Evolutionary conservation across 352 stramenopile species (phyloP), one percentile per base, ranked within the genome.

Genomic region (Globisporangium parvum): DNA sequence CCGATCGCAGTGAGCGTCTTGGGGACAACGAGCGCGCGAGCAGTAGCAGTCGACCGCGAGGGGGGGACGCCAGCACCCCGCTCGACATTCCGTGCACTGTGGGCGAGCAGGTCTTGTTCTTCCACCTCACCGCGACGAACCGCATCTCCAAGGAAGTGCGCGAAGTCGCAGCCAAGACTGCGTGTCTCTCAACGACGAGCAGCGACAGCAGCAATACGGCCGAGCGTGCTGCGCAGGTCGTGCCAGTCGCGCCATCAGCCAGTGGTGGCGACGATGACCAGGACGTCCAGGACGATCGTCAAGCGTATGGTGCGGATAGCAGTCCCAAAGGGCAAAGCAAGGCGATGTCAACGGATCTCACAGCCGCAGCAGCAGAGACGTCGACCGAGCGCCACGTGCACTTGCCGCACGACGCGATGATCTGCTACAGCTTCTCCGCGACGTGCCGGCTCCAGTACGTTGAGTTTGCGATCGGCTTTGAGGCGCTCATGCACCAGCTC

Each of bases 401-500:
- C 41, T 55, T 94, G 39, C 69, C 78, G 5, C 79, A 71, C 47
- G 82, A 93, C 57, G 81, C 80, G 24, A 88, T 91, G 71, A 90
- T 94, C 55, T 93, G 80, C 66, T 94, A 91, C 61, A 86, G 70
- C 66, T 94, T 94, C 50, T 67, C 75, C 18, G 44, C 59, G 18
- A 75, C 55, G 31, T 70, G 55, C 28, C 57, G 55, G 31, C 60
- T 94, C 8, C 82, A 94, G 58, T 93, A 94, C 66, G 67, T 94
- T 50, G 85, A 94, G 66, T 93, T 92, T 58, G 85, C 85, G 10
- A 91, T 94, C 55, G 82, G 85, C 18, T 94, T 91, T 58, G 85
- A 94, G 51, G 65, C 80, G 24, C 70, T 94, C n/a, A 77, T 94
- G 66, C 76, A 94, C 49, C 65, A 74, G 9, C 67, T 94, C 20